Evolutionary conservation across 352 stramenopile species (phyloP), one percentile per base, ranked within the genome.

Genomic region (Phytophthora podocarpi): DNA sequence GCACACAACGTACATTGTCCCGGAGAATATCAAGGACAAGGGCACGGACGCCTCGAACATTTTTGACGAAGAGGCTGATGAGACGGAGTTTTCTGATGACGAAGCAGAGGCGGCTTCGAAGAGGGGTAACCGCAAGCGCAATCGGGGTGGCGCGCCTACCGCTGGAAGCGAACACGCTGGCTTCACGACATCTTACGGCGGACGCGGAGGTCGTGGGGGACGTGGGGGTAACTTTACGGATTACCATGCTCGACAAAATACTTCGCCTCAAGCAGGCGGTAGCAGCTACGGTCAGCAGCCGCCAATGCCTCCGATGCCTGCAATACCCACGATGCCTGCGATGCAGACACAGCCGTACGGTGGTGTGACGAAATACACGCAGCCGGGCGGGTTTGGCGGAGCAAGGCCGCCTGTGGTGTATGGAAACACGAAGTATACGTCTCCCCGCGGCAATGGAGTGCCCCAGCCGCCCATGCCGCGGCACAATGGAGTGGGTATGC

Each of bases 21-120:
- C 85, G 0, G 83, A 91, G 34, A 67, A 82, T 1, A 89, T 93
- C 45, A 83, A 83, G 51, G 77, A 90, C 63, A 96, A 94, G 47
- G 87, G 87, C 23, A 90, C 87, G 11, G 87, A 96, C 48, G 87
- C 87, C 9, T 96, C 87, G 39, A 94, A 96, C 49, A 70, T 94
- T 52, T 96, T 87, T 54, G 87, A 96, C 27, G 87, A 96, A 80
- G 87, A 96, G 43, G 76, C 72, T 2, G 85, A 93, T 26, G 85
- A 96, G 30, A 50, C 65, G 0, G 70, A 87, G 9, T 96, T 86
- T 60, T 96, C 87, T 18, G 87, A 96, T 61, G 87, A 96, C 53
- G 87, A 96, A 62, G 78, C 80, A 0, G 87, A 96, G 45, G 80
- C 84, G 0, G 79, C 71, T 0, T 78, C 83, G 5, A 96, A 93